Evolutionary conservation across 352 stramenopile genomes (phyloP).

Genomic region (Phytophthora sansomeana): DNA sequence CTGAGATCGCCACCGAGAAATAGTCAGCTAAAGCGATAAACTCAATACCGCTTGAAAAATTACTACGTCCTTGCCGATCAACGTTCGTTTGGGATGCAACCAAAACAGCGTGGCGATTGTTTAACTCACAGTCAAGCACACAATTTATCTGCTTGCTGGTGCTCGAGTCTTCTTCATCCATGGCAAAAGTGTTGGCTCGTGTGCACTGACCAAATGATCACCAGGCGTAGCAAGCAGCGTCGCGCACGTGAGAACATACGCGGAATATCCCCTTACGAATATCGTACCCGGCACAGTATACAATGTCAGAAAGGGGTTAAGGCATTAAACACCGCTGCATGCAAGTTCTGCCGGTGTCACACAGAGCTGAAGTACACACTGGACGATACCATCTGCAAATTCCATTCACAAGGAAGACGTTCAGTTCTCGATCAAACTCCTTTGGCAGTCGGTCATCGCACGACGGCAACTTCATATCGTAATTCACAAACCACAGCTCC

Average conservation of each 20-base stretch:
- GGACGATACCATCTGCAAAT: conserved; percentile 97
- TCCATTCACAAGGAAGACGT: conserved; percentile 92
- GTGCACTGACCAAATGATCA: conserved; percentile 98
- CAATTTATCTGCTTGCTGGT: conserved; percentile 92
- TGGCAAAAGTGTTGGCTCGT: conserved; percentile 89
- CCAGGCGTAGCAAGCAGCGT: conserved; percentile 98
- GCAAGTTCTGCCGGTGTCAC: conserved; percentile 97
- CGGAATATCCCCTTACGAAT: conserved; percentile 94
- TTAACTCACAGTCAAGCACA: conserved; percentile 98
- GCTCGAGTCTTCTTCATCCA: conserved; percentile 91
- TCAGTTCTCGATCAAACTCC: conserved; percentile 97
- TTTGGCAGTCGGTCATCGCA: conserved; percentile 99
- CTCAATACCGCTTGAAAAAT: conserved; percentile 97
- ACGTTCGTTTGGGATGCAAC: conserved; percentile 98
- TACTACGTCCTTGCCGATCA: conserved; percentile 88
- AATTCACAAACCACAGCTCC: conserved; percentile 91
- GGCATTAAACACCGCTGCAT: conserved; percentile 94
- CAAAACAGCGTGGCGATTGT: conserved; percentile 97
- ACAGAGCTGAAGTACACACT: conserved; percentile 95
- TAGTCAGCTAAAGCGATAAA: conserved; percentile 98
- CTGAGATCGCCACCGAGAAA: conserved; percentile 94
- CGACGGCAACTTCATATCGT: conserved; percentile 95
- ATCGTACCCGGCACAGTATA: conserved; percentile 97
- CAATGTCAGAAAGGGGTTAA: conserved; percentile 89
- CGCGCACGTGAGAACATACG: conserved; percentile 97